Base-by-base conservation (phyloP, 495 filamentous ascomycete species). In the Daldinia concentrica region DNA sequence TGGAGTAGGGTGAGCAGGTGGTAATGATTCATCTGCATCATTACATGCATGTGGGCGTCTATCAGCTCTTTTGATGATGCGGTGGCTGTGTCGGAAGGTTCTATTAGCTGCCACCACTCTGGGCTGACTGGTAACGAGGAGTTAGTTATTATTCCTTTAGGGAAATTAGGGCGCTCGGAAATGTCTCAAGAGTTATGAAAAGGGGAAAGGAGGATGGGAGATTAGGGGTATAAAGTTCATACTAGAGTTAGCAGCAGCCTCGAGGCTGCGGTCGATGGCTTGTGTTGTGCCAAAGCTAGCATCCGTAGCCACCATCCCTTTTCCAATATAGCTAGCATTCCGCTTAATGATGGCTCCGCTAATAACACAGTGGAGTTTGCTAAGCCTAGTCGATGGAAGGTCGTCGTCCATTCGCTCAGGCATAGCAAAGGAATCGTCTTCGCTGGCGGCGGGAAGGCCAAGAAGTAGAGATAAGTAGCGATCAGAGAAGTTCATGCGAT, bases 1-100 rank as follows among this genome's bases (percentile, higher is more conserved):
- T 86, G 83, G 0, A 82, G 69, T 4, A 84, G 75, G 48, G 80
- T 78, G 41, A 79, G 72, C 4, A 84, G 75, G 59, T 83, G 77
- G 71, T 79, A 77, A 52, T 82, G 82, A 68, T 84, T 82, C 64
- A 86, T 80, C 60, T 87, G 85, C 11, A 76, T 64, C 72, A 82
- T 75, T 34, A 82, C 43, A 12, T 74, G 80, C 6, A 61, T 60
- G 34, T 80, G 70, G 37, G 73, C 71, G 6, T 67, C 69, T 41
- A 62, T 62, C 19, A 67, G 74, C 65, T 64, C 64, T 15, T 0
- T 34, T 27, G 51, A 64, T 1, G 41, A 61, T 51, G 41, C 65
- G 19, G 62, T 71, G 43, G 52, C 60, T 52, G 37, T 22, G 56
- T 78, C 66, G 12, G 43, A 19, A 71, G 14, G 52, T 65, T 58